phyloP scores from a whole-genome alignment of 208 protist species.

The Acanthamoeba royreba region DNA sequence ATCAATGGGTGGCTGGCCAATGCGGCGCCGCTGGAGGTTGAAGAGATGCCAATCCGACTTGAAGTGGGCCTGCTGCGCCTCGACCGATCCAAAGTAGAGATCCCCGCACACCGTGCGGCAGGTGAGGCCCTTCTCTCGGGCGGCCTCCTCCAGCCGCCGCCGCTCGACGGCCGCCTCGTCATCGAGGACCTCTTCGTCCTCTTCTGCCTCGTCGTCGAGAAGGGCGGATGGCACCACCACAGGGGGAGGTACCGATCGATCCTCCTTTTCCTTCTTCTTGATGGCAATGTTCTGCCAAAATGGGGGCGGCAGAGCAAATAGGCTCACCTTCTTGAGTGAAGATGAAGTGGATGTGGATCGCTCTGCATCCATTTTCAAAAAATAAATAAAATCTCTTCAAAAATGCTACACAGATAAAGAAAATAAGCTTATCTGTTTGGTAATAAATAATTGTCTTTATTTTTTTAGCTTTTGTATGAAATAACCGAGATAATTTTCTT shows the following conservation, averaged over 20 bases:
- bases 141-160: not conserved
- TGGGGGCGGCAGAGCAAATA: not conserved
- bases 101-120: not conserved
- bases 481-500: no score
- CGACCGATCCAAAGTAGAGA: not conserved
- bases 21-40: not conserved
- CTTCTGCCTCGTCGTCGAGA: not conserved
- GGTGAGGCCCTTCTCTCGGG: not conserved
- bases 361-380: not conserved
- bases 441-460: no score
- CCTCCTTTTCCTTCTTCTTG: not conserved
- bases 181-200: not conserved
- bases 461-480: no score
- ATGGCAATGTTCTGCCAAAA: not conserved
- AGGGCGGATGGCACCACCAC: not conserved
- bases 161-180: not conserved
- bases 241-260: no score
- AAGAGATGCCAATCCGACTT: conserved; percentile 21
- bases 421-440: no score
- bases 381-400: no score
- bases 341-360: no score
- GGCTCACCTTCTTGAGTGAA: no score
- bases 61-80: conserved; percentile 12
- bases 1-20: not conserved
- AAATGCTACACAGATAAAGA: no score